Evolutionary conservation across 345 rosid genomes (phyloP).

Genomic region (Eucalyptus dawsonii): DNA sequence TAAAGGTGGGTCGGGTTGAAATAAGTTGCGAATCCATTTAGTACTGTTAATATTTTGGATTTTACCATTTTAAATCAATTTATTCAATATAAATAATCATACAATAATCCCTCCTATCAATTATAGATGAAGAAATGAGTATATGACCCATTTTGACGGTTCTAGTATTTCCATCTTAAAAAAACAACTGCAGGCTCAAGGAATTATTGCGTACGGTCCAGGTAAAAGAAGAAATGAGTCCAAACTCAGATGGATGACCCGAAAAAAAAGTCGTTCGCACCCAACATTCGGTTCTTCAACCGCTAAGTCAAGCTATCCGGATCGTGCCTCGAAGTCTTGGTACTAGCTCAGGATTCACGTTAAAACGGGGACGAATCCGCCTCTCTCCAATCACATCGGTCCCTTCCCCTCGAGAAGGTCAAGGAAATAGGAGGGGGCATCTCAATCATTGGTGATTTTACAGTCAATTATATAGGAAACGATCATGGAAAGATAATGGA

Average conservation of each 20-base stretch:
- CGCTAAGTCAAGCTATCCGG: not conserved
- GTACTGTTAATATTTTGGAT: not conserved
- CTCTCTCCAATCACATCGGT: not conserved
- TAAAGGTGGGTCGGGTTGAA: not conserved
- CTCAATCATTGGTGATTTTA: not conserved
- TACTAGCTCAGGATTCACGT: not conserved
- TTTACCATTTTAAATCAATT: too few species aligned
- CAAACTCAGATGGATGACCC: not conserved
- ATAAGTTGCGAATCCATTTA: not conserved
- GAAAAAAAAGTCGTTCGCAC: not conserved
- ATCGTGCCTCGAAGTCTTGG: not conserved
- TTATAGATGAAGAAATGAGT: not conserved
- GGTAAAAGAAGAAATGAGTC: not conserved
- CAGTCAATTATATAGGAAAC: not conserved
- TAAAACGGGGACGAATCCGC: not conserved
- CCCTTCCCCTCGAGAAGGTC: not conserved
- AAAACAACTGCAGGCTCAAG: not conserved
- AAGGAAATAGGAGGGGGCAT: not conserved
- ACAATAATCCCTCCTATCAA: accelerated
- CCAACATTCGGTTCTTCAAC: not conserved
- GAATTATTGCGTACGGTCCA: not conserved
- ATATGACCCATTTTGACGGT: accelerated
- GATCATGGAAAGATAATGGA: not conserved
- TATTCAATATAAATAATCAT: not conserved
- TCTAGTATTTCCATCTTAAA: not conserved